Evolutionary conservation across 108 stramenopile species (phyloP).

Genomic region (Skeletonema grethae): DNA sequence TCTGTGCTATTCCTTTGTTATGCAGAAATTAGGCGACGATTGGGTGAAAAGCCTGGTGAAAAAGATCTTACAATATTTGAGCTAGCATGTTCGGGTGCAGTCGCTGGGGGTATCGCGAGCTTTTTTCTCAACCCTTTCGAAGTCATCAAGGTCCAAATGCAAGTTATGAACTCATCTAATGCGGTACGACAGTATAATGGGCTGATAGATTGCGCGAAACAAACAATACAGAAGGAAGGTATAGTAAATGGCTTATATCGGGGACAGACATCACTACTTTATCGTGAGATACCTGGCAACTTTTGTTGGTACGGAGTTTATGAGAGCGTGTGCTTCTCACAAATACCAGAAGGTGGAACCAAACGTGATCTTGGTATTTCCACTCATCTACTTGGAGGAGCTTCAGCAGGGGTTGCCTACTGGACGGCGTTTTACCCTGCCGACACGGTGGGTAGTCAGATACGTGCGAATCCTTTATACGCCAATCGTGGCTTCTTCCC

Average conservation of each 20-base stretch:
- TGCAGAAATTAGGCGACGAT: slow-evolving; percentile 26
- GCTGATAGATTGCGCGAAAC: slow-evolving; percentile 45
- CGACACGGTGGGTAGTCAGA: slow-evolving; percentile 50
- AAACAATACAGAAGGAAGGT: slow-evolving; percentile 52
- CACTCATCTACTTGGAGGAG: slow-evolving; percentile 52
- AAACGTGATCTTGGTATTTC: slow-evolving; percentile 49
- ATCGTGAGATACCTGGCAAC: slow-evolving; percentile 54
- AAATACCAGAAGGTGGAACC: slow-evolving; percentile 56
- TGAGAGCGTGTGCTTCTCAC: slow-evolving; percentile 45
- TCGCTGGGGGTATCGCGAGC: slow-evolving; percentile 36
- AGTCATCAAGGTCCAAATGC: slow-evolving; percentile 51
- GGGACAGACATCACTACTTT: slow-evolving; percentile 38
- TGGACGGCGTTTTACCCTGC: slow-evolving; percentile 64
- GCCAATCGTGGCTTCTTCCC: slow-evolving; percentile 30
- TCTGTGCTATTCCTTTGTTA: slow-evolving; percentile 49
- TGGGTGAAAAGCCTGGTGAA: slow-evolving; percentile 35
- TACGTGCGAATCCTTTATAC: slow-evolving; percentile 47
- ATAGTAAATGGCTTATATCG: slow-evolving; percentile 46
- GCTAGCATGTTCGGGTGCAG: slow-evolving; percentile 43
- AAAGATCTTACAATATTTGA: slow-evolving; percentile 43
- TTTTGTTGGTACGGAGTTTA: slow-evolving; percentile 56
- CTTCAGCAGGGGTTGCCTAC: slow-evolving; percentile 50
- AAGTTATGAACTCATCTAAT: slow-evolving; percentile 45
- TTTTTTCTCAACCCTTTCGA: slow-evolving; percentile 54
- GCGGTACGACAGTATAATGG: slow-evolving; percentile 37